phyloP scores from a whole-genome alignment of 2,329 filamentous ascomycete genomes.

The Aspergillus awamori region DNA sequence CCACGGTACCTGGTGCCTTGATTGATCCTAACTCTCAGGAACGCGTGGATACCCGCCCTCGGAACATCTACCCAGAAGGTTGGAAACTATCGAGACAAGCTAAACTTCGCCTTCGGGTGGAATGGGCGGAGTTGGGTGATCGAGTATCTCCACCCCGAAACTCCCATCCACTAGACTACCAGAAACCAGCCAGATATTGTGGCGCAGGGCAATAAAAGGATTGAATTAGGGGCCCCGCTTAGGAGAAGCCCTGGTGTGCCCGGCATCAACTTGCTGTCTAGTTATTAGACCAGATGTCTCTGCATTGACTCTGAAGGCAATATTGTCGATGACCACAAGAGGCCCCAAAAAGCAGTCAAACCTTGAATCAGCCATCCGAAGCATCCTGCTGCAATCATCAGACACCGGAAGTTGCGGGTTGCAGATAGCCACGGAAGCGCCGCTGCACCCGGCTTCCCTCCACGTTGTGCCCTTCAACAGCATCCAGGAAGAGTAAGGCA shows the following conservation, averaged over 20 bases:
- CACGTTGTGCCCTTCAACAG: background rate
- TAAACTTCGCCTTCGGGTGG: background rate
- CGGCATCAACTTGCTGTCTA: background rate
- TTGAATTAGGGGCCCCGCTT: background rate
- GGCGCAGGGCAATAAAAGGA: slow-evolving; percentile 3
- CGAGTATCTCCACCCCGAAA: background rate
- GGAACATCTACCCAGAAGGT: background rate
- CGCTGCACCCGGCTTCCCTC: background rate
- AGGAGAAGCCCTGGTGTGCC: background rate
- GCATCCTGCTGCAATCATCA: slow-evolving; percentile 1
- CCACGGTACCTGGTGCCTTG: too few relatives aligned
- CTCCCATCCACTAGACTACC: background rate
- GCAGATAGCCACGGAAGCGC: background rate
- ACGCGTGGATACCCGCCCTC: background rate
- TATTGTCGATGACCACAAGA: background rate
- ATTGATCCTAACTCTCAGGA: background rate
- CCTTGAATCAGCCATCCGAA: background rate
- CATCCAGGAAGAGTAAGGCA: background rate
- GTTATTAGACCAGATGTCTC: background rate
- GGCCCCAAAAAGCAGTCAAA: background rate
- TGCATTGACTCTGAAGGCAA: background rate
- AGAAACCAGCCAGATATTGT: background rate
- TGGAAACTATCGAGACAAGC: background rate
- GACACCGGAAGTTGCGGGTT: background rate
- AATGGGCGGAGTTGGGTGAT: background rate